Conservation (phyloP, 257 asterid genomes). For the Nicotiana undulata region DNA sequence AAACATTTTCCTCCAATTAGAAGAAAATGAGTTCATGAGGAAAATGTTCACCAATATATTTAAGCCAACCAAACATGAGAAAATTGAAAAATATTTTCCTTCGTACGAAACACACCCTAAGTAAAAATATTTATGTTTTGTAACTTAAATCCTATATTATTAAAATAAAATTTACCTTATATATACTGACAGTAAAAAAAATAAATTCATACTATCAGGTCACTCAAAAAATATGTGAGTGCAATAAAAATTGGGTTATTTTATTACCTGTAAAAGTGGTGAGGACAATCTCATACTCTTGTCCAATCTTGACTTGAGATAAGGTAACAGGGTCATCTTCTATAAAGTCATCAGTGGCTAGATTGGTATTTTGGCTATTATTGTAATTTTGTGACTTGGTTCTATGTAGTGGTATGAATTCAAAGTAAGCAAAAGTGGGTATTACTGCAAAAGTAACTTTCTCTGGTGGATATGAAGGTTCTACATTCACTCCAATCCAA, state of each 20-base stretch:
- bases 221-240: neutral
- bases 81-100: no score
- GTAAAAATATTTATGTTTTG: no score
- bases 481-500: conserved; percentile 80
- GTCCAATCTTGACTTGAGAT: conserved; percentile 54
- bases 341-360: conserved; percentile 31
- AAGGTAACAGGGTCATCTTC: conserved; percentile 70
- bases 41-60: no score
- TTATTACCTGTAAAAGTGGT: conserved; percentile 68
- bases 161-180: neutral
- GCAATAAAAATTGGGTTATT: neutral
- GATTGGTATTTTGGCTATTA: neutral
- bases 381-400: conserved; percentile 7
- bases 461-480: conserved; percentile 56
- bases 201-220: no score
- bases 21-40: no score
- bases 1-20: no score
- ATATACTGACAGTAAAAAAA: neutral
- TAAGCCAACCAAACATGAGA: no score
- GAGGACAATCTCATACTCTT: conserved; percentile 59
- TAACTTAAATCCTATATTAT: no score
- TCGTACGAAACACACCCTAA: no score
- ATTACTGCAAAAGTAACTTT: conserved; percentile 57
- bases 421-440: conserved; percentile 69
- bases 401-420: conserved; percentile 68